These are phyloP conservation scores for Magnaporthiopsis poae DNA, from an alignment of 2,329 filamentous ascomycete genomes.

Conservation along the genomic window DNA sequence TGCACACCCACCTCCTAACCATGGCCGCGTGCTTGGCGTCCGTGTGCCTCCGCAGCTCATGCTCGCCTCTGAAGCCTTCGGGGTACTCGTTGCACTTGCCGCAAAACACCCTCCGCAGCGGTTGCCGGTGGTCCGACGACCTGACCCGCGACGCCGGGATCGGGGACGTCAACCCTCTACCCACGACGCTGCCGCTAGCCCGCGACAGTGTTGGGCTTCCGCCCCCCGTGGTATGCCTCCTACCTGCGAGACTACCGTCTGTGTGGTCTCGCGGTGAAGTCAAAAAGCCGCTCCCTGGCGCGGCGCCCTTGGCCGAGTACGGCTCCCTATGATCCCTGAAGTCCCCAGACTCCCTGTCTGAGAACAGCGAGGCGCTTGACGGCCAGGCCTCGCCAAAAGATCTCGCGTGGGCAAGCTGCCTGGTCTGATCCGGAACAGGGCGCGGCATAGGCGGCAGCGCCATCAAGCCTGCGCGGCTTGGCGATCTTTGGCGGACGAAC, in stretches of 20 bases:
- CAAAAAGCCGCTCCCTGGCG: constrained; percentile 18
- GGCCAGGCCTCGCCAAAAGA: constrained; percentile 30
- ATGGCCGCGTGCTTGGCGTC: constrained; percentile 51
- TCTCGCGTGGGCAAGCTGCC: constrained; percentile 29
- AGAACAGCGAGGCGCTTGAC: constrained; percentile 14
- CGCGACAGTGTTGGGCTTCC: constrained; percentile 34
- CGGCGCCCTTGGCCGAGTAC: constrained; percentile 18
- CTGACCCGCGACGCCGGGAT: constrained; percentile 29
- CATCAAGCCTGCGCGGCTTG: constrained; percentile 22
- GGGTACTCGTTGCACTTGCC: constrained; percentile 59
- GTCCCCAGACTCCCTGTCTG: constrained; percentile 19
- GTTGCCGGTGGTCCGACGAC: constrained; percentile 48
- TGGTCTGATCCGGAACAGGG: constrained; percentile 26
- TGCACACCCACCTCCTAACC: constrained; percentile 50
- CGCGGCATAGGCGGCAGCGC: constrained; percentile 22
- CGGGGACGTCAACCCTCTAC: constrained; percentile 33
- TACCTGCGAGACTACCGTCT: constrained; percentile 20
- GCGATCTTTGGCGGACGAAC: constrained; percentile 30
- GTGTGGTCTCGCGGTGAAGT: constrained; percentile 19
- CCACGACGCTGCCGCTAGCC: constrained; percentile 17
- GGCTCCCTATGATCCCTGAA: constrained; percentile 15
- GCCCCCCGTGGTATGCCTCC: constrained; percentile 35
- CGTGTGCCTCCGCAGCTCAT: constrained; percentile 66
- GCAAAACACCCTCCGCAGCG: constrained; percentile 64
- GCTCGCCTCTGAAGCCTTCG: constrained; percentile 70